A percentile compares a stretch with the other conserved stretches of the same genome.
phyloP scores from a whole-genome alignment of 2,329 filamentous ascomycete species.

The Penicillium thymicola region DNA sequence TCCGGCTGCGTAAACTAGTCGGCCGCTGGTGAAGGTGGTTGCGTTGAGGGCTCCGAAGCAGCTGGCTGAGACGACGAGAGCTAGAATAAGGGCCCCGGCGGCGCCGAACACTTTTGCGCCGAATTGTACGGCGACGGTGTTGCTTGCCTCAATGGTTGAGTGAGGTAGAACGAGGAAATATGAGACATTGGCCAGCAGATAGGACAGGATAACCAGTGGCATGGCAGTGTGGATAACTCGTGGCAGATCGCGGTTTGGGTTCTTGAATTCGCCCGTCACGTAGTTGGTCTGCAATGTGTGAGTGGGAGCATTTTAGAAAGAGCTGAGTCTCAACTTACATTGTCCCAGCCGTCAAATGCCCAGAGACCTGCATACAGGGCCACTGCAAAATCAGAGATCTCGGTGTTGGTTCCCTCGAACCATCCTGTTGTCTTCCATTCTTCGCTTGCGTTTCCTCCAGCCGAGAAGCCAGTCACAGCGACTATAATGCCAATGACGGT shows the following conservation, averaged over 20 bases:
- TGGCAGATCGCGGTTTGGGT: slow-evolving; percentile 83
- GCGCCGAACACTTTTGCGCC: slow-evolving; percentile 85
- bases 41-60: slow-evolving; percentile 96
- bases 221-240: slow-evolving; percentile 95
- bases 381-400: slow-evolving; percentile 84
- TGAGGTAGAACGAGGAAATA: slow-evolving; percentile 93
- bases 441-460: slow-evolving; percentile 67
- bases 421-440: slow-evolving; percentile 87
- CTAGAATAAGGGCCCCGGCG: slow-evolving; percentile 75
- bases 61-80: slow-evolving; percentile 82
- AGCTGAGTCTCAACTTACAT: slow-evolving; percentile 57
- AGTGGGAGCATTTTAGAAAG: background rate
- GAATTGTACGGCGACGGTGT: slow-evolving; percentile 95
- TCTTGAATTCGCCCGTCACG: slow-evolving; percentile 93
- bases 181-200: slow-evolving; percentile 84
- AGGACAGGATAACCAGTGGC: slow-evolving; percentile 85
- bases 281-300: slow-evolving; percentile 69
- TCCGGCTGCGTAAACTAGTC: slow-evolving; percentile 87
- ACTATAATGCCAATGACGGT: slow-evolving; percentile 87
- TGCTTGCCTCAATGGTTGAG: slow-evolving; percentile 75
- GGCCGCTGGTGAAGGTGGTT: slow-evolving; percentile 86
- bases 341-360: slow-evolving; percentile 99
- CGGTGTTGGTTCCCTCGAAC: slow-evolving; percentile 81
- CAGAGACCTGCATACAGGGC: slow-evolving; percentile 93
- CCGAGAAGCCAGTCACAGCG: slow-evolving; percentile 77